phyloP scores from a whole-genome alignment of 2,329 filamentous ascomycete species.

The Amauroascus verrucosus region DNA sequence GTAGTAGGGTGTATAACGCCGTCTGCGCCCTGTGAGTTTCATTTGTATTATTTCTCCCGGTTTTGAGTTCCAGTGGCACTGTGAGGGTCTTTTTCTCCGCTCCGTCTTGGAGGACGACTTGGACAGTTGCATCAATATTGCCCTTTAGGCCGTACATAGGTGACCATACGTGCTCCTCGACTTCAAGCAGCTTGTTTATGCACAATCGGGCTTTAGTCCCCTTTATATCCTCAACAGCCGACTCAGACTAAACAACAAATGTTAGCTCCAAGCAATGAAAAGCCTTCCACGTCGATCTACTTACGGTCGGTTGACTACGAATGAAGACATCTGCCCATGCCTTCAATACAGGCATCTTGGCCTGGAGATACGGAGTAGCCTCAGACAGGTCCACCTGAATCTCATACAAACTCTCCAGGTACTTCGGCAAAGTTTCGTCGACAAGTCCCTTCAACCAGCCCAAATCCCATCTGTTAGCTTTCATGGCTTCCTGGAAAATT shows the following conservation, averaged over 20 bases:
- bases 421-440: constrained; percentile 57
- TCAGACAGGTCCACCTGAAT: constrained; percentile 65
- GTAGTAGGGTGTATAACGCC: constrained; percentile 78
- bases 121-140: constrained; percentile 93
- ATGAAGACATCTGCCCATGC: constrained; percentile 79
- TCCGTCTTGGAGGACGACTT: constrained; percentile 68
- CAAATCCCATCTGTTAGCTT: constrained; percentile 69
- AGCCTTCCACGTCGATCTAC: too few species aligned
- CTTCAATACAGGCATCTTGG: constrained; percentile 71
- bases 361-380: constrained; percentile 67
- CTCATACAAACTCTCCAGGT: constrained; percentile 81
- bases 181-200: constrained; percentile 85
- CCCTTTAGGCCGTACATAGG: constrained; percentile 95
- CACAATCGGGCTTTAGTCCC: constrained; percentile 68
- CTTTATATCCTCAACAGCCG: constrained; percentile 68
- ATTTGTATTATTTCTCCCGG: constrained; percentile 68
- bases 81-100: constrained; percentile 59
- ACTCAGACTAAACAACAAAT: too few species aligned
- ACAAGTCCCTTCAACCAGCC: constrained; percentile 58
- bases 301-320: constrained; percentile 56
- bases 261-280: too few species aligned
- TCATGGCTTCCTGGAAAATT: constrained; percentile 82
- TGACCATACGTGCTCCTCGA: constrained; percentile 97
- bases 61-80: constrained; percentile 92
- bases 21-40: constrained; percentile 85